Base-by-base conservation (phyloP, 495 filamentous ascomycete genomes). In the Talaromyces stipitatus region DNA sequence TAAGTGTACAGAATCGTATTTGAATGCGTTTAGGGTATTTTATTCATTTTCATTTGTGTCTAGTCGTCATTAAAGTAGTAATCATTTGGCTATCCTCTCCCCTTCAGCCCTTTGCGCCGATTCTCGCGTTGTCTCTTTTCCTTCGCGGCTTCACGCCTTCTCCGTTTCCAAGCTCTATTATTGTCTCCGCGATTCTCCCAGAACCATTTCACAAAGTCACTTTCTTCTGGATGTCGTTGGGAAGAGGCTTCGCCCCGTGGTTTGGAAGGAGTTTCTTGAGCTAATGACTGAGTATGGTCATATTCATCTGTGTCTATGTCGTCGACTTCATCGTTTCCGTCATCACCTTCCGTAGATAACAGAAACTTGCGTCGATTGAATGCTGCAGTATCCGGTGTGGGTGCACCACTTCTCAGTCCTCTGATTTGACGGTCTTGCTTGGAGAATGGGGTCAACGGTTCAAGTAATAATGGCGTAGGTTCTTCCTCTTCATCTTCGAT, bases 301-400 rank as follows among this genome's bases (percentile, higher is more conserved):
- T 62, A 56, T 24, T 29, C 43, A n/a, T 54, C 58, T 41, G 22
- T 58, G 50, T 18, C 30, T 5, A 56, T 61, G 26, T 66, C 56
- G 4, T 61, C 69, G 8, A 68, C 71, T 18, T 70, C 72, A 3
- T 72, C 72, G 4, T 72, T 68, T 1, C 68, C 71, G 6, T 71
- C 71, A 18, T 56, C 54, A 56, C 43, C 41, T 28, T 56, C 60
- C 50, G n/a, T n/a, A n/a, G 5, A 60, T 29, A 24, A 58, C 47
- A 56, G 63, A 64, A 45, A 57, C 61, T 22, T 68, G 62, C 12
- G 60, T 51, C 64, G 69, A 51, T 36, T 80, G 18, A 85, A 83
- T 55, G 88, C 81, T n/a, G 89, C 88, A 0, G 94, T 97, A 64
- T 98, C 94, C 1, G 94, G 94, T 0, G 94, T 97, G 2, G 94